phyloP scores from a whole-genome alignment of 345 rosid genomes.

The Murraya koenigii region DNA sequence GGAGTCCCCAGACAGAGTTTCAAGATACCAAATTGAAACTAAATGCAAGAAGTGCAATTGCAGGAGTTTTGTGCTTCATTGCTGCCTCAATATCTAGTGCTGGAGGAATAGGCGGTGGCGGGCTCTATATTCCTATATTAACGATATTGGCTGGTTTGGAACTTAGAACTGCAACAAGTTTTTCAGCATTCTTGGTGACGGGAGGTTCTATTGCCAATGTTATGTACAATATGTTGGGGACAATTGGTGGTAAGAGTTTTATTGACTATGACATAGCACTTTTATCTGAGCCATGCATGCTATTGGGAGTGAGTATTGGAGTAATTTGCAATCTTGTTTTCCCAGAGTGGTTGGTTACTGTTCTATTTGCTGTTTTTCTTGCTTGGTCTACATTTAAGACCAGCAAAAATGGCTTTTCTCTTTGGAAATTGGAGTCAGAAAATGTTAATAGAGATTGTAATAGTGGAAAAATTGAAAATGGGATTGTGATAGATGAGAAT shows the following conservation, averaged over 20 bases:
- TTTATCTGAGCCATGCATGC: slow-evolving; percentile 80
- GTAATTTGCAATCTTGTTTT: slow-evolving; percentile 70
- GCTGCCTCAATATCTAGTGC: slow-evolving; percentile 86
- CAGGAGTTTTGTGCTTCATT: slow-evolving; percentile 62
- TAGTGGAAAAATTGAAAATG: slow-evolving; percentile 37
- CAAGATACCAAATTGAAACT: slow-evolving; percentile 32
- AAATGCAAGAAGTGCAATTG: slow-evolving; percentile 34
- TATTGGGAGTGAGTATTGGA: slow-evolving; percentile 83
- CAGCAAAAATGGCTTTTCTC: slow-evolving; percentile 52
- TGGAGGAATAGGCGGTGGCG: slow-evolving; percentile 94
- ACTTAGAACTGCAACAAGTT: slow-evolving; percentile 73
- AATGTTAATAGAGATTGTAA: slow-evolving; percentile 22
- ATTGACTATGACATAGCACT: slow-evolving; percentile 76
- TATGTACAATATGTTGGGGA: slow-evolving; percentile 39
- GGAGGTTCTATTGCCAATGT: slow-evolving; percentile 87
- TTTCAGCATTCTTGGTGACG: slow-evolving; percentile 93
- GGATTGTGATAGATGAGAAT: slow-evolving; percentile 18
- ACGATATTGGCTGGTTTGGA: slow-evolving; percentile 65
- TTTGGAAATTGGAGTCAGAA: slow-evolving; percentile 69
- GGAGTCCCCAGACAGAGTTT: slow-evolving; percentile 19
- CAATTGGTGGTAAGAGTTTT: slow-evolving; percentile 38
- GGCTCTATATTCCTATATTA: slow-evolving; percentile 74
- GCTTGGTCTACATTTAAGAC: slow-evolving; percentile 82
- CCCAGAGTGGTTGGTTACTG: slow-evolving; percentile 86
- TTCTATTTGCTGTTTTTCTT: slow-evolving; percentile 63